These are phyloP conservation scores for Penicillium nordicum DNA, from an alignment of 2,329 filamentous ascomycete species.

Conservation along the genomic window DNA sequence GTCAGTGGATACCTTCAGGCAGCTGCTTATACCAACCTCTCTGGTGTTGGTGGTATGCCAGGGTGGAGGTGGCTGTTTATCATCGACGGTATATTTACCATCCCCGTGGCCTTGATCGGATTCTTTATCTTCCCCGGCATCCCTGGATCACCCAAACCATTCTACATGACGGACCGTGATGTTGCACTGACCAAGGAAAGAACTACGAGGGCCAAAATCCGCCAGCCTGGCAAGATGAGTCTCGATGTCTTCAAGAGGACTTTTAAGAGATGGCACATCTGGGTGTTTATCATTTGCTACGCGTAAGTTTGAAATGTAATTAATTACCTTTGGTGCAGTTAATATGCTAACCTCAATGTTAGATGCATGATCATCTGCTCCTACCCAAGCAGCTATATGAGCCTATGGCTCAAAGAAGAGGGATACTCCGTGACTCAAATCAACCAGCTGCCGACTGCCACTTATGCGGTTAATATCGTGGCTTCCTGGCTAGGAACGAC, in stretches of 20 bases:
- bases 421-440: conserved; percentile 49
- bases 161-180: conserved; percentile 38
- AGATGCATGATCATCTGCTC: conserved; percentile 47
- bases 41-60: conserved; percentile 48
- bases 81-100: conserved; percentile 55
- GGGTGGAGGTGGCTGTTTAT: conserved; percentile 59
- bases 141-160: conserved; percentile 42
- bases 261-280: conserved; percentile 51
- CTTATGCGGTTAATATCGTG: conserved; percentile 49
- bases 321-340: background rate
- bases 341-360: background rate
- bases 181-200: conserved; percentile 38
- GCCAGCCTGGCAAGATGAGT: conserved; percentile 41
- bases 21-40: conserved; percentile 52
- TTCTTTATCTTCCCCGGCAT: conserved; percentile 49
- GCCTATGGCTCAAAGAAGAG: conserved; percentile 52
- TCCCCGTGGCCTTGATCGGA: conserved; percentile 55
- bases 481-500: conserved; percentile 51
- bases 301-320: conserved; percentile 37
- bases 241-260: conserved; percentile 48
- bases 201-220: conserved; percentile 22
- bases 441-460: conserved; percentile 51
- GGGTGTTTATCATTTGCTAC: conserved; percentile 49
- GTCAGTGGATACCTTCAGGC: conserved; percentile 58
- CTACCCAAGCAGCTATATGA: conserved; percentile 50